phyloP scores from a whole-genome alignment of 2,329 filamentous ascomycete species.

The Trichophyton benhamiae region DNA sequence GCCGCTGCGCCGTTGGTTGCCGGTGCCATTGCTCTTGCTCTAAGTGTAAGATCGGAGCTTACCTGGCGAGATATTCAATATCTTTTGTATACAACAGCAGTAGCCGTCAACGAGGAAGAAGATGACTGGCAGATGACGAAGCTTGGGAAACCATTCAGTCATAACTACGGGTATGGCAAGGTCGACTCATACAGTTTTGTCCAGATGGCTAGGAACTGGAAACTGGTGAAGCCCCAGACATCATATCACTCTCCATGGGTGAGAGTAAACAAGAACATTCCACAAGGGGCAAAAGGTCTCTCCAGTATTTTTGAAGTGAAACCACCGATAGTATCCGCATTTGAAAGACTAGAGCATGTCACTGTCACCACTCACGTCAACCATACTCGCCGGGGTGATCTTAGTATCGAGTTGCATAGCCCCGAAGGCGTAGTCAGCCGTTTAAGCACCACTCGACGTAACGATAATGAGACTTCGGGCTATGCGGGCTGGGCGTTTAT shows the following conservation, averaged over 20 bases:
- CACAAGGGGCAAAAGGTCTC: conserved; percentile 70
- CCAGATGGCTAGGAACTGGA: conserved; percentile 71
- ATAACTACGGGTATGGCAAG: conserved; percentile 92
- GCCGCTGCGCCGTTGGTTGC: conserved; percentile 87
- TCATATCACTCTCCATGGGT: conserved; percentile 94
- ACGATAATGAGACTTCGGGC: conserved; percentile 54
- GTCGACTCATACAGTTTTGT: conserved; percentile 79
- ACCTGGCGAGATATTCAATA: conserved; percentile 94
- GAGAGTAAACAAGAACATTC: conserved; percentile 72
- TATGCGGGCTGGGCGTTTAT: conserved; percentile 98
- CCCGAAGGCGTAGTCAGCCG: conserved; percentile 72
- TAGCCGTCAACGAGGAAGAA: conserved; percentile 61
- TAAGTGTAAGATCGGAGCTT: conserved; percentile 73
- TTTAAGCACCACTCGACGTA: conserved; percentile 60
- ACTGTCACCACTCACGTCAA: conserved; percentile 95
- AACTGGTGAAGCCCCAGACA: conserved; percentile 82
- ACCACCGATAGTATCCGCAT: conserved; percentile 60
- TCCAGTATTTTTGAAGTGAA: conserved; percentile 73
- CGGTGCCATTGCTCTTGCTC: conserved; percentile 77
- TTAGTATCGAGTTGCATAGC: conserved; percentile 84
- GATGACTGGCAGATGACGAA: conserved; percentile 71
- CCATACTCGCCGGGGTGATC: conserved; percentile 74
- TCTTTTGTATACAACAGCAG: conserved; percentile 69
- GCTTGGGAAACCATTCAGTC: conserved; percentile 77
- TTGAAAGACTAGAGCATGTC: conserved; percentile 87